Base-by-base conservation (phyloP, 345 rosid genomes). In the Populus pruinosa region DNA sequence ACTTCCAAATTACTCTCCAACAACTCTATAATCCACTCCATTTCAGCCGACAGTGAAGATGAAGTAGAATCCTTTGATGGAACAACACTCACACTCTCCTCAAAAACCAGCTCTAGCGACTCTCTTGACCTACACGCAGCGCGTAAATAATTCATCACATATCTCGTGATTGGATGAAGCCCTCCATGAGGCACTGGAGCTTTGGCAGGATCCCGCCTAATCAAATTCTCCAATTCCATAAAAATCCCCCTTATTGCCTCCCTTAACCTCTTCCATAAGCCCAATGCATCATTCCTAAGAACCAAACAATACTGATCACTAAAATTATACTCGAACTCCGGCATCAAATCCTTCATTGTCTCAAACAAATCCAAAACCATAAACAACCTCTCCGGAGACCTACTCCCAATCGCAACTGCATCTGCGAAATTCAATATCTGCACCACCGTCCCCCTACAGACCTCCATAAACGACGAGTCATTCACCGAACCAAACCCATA, bases 11-110 rank as follows among this genome's bases (percentile, higher is more conserved):
- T 95, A 79, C 94, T 92, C 90, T 93, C 97, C 72, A 95, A 70
- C 53, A 95, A 86, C 88, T 92, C 97, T 98, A 95, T 90, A 79
- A 92, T 92, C 99, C 99, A 93, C 7, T 80, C 87, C 87, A 95
- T 89, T 73, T 92, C 96, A 56, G 88, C 92, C 0, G 91, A 87
- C 82, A 95, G 78, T 0, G 92, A 85, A 35, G 98, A 84, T 0
- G 86, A 83, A 6, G 87, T 78, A 5, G 81, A 62, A 67, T 87
- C 92, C 66, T 84, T 91, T 16, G 87, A 78, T 0, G 87, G 82
- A 33, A 81, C 84, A 16, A 80, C 87, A 78, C 78, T 74, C 33
- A 25, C 70, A 74, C 53, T 86, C 74, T 95, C 95, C 62, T 90
- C 96, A 41, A 95, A 91, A 67, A 95, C 87, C 76, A 85, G 96